A percentile compares a stretch with the other conserved stretches of the same genome.
Evolutionary conservation across 2,329 filamentous ascomycete genomes (phyloP).

Genomic region (Nigrograna mackinnonii): DNA sequence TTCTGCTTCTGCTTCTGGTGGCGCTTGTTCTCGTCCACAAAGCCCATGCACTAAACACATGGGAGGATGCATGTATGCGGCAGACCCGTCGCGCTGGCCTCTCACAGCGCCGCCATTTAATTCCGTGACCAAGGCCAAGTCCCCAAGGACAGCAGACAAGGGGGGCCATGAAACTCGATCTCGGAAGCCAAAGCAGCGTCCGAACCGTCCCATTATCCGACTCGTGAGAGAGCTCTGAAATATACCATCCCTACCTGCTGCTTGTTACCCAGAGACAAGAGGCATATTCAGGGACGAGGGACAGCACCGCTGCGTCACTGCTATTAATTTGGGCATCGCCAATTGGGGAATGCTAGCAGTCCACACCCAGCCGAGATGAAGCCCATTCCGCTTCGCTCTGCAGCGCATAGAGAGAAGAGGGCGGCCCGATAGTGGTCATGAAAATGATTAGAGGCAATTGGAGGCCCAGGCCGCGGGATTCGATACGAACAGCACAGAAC

Average conservation of each 20-base stretch:
- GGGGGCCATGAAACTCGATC: conserved; percentile 27
- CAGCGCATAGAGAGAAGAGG: conserved; percentile 7
- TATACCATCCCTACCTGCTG: conserved; percentile 3
- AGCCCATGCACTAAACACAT: too few relatives aligned
- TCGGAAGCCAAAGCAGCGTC: conserved; percentile 27
- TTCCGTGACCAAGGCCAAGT: conserved; percentile 16
- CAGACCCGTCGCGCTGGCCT: conserved; percentile 22
- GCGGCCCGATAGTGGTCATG: conserved; percentile 18
- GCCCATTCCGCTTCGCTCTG: conserved; percentile 4
- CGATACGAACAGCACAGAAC: too few relatives aligned
- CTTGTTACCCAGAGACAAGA: conserved; percentile 5
- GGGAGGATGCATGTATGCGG: conserved; percentile 12
- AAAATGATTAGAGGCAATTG: conserved; percentile 8
- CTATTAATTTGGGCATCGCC: conserved; percentile 19
- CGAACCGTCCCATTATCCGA: conserved; percentile 24
- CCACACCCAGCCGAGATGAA: conserved; percentile 17
- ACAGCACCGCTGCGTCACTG: conserved; percentile 6
- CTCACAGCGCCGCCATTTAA: conserved; percentile 19
- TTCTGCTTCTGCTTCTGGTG: too few relatives aligned
- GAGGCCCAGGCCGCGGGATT: too few relatives aligned
- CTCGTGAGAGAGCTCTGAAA: conserved; percentile 4
- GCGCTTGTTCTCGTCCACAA: too few relatives aligned
- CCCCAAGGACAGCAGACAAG: background rate
- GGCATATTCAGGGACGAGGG: conserved; percentile 12
- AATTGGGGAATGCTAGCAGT: conserved; percentile 17